phyloP scores from a whole-genome alignment of 2,329 filamentous ascomycete genomes.

The Neofusicoccum laricinum region DNA sequence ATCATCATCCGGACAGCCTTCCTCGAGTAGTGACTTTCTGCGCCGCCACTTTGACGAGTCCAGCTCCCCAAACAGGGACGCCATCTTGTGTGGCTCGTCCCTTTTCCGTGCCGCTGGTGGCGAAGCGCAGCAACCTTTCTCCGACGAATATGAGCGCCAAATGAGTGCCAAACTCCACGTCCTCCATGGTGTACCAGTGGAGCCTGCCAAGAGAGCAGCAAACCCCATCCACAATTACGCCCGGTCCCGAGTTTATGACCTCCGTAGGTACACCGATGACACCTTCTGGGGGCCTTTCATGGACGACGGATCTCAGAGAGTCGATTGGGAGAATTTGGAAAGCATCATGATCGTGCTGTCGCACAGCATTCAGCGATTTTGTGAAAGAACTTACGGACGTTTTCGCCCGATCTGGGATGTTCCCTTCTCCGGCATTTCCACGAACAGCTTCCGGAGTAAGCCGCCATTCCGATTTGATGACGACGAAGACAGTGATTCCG shows the following conservation, averaged over 20 bases:
- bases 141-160: conserved; percentile 51
- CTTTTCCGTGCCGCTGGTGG: conserved; percentile 48
- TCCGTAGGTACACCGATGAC: conserved; percentile 62
- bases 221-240: conserved; percentile 57
- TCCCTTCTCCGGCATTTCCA: conserved; percentile 29
- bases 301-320: conserved; percentile 57
- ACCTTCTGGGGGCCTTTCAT: conserved; percentile 71
- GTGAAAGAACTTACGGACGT: conserved; percentile 23
- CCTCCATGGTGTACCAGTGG: conserved; percentile 61
- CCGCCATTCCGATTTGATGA: background rate
- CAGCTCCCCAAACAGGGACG: conserved; percentile 50
- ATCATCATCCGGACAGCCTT: conserved; percentile 16
- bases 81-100: conserved; percentile 63
- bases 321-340: conserved; percentile 81
- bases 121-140: conserved; percentile 19
- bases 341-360: conserved; percentile 68
- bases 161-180: conserved; percentile 69
- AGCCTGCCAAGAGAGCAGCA: conserved; percentile 11
- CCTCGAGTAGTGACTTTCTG: conserved; percentile 45
- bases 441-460: conserved; percentile 18
- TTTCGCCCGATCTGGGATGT: conserved; percentile 31
- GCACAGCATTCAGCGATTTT: conserved; percentile 53
- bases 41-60: conserved; percentile 40
- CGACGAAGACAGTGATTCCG: background rate
- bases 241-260: conserved; percentile 68